A percentile compares a stretch with the other conserved stretches of the same genome.
phyloP scores from a whole-genome alignment of 169 alveolate species.

The Pseudocohnilembus persalinus region DNA sequence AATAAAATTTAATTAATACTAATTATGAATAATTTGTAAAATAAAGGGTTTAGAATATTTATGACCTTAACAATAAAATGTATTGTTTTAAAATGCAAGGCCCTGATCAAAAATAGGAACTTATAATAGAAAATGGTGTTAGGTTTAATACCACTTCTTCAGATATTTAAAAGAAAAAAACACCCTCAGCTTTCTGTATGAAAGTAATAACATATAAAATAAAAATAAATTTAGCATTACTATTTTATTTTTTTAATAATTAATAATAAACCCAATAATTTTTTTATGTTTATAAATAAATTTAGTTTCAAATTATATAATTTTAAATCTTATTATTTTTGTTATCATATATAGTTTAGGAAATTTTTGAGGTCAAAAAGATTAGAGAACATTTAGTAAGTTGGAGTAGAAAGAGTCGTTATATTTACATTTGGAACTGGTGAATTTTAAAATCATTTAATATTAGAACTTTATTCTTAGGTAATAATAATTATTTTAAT shows the following conservation, averaged over 20 bases:
- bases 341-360: constrained; percentile 66
- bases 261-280: too few relatives aligned
- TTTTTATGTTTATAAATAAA: too few relatives aligned
- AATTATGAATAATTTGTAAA: neutral
- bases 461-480: constrained; percentile 91
- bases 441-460: constrained; percentile 89
- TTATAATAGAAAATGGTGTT: constrained; percentile 58
- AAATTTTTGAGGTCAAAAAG: constrained; percentile 77
- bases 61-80: constrained; percentile 69
- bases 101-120: constrained; percentile 45
- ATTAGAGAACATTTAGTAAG: constrained; percentile 72
- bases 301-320: too few relatives aligned
- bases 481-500: neutral
- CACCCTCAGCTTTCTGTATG: constrained; percentile 79
- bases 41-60: constrained; percentile 65
- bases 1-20: neutral
- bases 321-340: too few relatives aligned
- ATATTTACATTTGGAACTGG: constrained; percentile 92
- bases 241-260: too few relatives aligned
- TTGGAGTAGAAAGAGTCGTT: constrained; percentile 92
- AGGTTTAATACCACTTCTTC: constrained; percentile 79
- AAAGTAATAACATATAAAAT: constrained; percentile 45
- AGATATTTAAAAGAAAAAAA: constrained; percentile 64
- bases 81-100: constrained; percentile 70
- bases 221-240: too few relatives aligned